Conservation (phyloP, 495 filamentous ascomycete species). For the Penicillium simplicissimum region DNA sequence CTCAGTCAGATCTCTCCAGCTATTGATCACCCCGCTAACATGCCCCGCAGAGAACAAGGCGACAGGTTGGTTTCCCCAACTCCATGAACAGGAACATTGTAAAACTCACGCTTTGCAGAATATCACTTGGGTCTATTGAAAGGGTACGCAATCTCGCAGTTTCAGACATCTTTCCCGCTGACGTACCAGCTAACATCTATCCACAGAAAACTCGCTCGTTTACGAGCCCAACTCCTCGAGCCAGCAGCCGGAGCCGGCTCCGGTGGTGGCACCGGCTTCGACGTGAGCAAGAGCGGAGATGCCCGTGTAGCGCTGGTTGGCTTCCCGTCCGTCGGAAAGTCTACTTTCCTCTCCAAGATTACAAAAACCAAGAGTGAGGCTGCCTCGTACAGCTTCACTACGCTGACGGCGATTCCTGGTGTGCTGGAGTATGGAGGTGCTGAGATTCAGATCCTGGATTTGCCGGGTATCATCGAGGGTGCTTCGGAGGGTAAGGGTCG, state of each 20-base stretch:
- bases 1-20: constrained; percentile 11
- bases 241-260: constrained; percentile 75
- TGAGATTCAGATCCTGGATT: constrained; percentile 97
- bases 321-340: constrained; percentile 98
- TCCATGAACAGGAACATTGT: not conserved
- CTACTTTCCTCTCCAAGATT: constrained; percentile 97
- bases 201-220: constrained; percentile 86
- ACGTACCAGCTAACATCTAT: constrained; percentile 10
- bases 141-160: constrained; percentile 58
- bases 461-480: constrained; percentile 98
- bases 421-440: constrained; percentile 98
- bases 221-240: constrained; percentile 93
- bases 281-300: constrained; percentile 96
- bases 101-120: constrained; percentile 57
- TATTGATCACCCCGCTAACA: constrained; percentile 37
- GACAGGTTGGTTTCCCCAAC: constrained; percentile 64
- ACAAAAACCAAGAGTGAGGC: constrained; percentile 98
- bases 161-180: not conserved
- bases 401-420: constrained; percentile 94
- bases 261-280: constrained; percentile 80
- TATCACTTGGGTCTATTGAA: constrained; percentile 98
- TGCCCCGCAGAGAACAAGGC: constrained; percentile 90
- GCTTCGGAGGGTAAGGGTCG: constrained; percentile 94
- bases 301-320: constrained; percentile 96
- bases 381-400: constrained; percentile 97